These are phyloP conservation scores for Podospora pseudopauciseta DNA, from an alignment of 495 filamentous ascomycete genomes.

Conservation along the genomic window DNA sequence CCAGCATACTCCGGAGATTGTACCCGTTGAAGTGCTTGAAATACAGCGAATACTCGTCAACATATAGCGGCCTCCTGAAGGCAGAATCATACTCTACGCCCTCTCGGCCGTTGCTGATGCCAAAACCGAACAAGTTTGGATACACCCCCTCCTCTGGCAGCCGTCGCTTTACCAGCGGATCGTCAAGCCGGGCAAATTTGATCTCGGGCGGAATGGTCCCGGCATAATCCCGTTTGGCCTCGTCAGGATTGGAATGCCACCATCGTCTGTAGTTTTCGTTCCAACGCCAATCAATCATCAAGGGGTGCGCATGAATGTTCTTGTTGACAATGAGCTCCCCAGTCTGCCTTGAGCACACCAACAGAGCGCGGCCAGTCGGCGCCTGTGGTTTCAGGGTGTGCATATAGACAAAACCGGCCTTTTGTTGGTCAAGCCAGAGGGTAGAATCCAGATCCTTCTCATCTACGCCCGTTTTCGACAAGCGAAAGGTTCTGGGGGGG, in stretches of 20 bases:
- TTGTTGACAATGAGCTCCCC: background rate
- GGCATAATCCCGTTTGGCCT: background rate
- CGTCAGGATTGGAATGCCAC: too few relatives aligned
- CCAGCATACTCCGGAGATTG: background rate
- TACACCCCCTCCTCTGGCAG: background rate
- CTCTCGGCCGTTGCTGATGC: background rate
- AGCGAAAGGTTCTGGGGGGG: background rate
- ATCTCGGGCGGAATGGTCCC: background rate
- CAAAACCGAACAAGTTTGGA: background rate
- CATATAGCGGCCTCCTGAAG: background rate
- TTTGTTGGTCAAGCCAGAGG: background rate
- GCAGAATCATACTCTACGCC: background rate
- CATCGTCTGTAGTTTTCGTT: background rate
- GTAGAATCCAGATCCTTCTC: background rate
- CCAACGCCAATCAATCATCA: background rate
- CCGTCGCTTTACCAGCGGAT: background rate
- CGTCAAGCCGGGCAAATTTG: background rate
- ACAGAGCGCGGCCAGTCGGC: background rate
- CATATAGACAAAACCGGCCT: background rate
- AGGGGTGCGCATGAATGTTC: background rate
- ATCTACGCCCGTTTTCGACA: background rate
- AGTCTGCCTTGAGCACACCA: background rate
- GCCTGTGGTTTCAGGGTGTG: background rate
- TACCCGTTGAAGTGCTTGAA: background rate
- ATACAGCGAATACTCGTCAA: background rate